These are phyloP conservation scores for Rosa rugosa DNA, from an alignment of 306 rosid genomes.

Conservation along the genomic window DNA sequence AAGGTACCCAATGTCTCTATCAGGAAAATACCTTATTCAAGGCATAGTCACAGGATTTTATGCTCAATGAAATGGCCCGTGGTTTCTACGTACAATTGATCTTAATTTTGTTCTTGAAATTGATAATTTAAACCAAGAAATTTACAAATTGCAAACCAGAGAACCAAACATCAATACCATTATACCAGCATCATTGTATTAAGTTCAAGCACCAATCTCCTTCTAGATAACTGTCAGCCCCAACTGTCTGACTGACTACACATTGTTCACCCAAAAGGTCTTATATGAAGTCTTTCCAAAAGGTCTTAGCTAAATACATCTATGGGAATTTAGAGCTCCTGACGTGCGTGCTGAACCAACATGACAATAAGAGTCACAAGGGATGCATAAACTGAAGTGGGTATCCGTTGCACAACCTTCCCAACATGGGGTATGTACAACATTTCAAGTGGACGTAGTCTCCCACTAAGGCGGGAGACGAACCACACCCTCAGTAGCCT, in stretches of 20 bases:
- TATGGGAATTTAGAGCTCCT: not conserved
- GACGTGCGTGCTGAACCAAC: conserved; percentile 42
- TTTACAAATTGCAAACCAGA: too few species aligned
- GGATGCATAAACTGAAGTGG: conserved; percentile 70
- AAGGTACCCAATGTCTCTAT: too few species aligned
- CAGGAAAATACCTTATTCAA: not conserved
- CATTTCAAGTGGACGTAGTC: too few species aligned
- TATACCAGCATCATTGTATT: too few species aligned
- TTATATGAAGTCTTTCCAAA: too few species aligned
- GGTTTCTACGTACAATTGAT: too few species aligned
- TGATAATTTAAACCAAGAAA: too few species aligned
- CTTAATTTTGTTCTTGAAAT: too few species aligned
- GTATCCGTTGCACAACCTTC: conserved; percentile 65
- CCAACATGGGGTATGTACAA: conserved; percentile 87
- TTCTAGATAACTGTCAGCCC: not conserved
- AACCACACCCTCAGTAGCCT: conserved; percentile 82
- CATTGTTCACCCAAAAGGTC: too few species aligned
- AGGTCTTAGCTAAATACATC: not conserved
- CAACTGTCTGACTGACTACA: too few species aligned
- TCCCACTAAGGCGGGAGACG: too few species aligned
- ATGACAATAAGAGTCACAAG: conserved; percentile 57
- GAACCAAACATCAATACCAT: too few species aligned
- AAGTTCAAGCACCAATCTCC: not conserved
- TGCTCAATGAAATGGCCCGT: not conserved
- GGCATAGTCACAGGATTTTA: not conserved